These are phyloP conservation scores for carrot (Daucus carota) DNA, from an alignment of 129 eudicot genomes.

Conservation along the genomic window DNA sequence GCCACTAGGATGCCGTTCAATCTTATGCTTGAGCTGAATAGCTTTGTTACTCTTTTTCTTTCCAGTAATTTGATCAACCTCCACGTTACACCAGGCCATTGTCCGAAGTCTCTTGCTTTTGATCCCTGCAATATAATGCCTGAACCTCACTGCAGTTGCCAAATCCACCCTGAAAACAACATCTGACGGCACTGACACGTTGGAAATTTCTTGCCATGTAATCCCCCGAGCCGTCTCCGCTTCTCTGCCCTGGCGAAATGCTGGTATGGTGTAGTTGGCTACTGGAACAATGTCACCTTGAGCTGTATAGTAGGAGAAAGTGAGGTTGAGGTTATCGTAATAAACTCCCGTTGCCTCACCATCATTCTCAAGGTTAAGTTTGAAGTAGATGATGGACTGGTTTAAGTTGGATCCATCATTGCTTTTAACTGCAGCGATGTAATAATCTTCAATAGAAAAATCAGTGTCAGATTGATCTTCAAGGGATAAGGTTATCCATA, in stretches of 20 bases:
- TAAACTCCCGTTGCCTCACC: background rate
- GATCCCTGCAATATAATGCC: background rate
- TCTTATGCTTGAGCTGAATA: background rate
- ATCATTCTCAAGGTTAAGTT: background rate
- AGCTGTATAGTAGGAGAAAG: background rate
- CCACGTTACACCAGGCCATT: background rate
- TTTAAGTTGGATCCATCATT: background rate
- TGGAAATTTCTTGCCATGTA: background rate
- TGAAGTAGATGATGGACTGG: background rate
- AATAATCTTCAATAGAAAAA: background rate
- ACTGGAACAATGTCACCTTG: background rate
- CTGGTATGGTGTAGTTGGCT: background rate
- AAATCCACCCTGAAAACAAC: background rate
- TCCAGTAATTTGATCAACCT: background rate
- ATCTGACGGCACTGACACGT: background rate
- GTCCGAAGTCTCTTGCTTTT: background rate
- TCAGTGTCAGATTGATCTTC: background rate
- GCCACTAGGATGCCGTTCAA: background rate
- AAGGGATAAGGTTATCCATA: too few species aligned
- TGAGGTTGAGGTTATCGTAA: background rate
- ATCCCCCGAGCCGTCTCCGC: background rate
- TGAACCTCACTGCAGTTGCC: conserved; percentile 3
- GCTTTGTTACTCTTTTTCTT: background rate
- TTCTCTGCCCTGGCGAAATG: background rate
- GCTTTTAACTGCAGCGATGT: background rate